These are phyloP conservation scores for Acidomyces sp. DNA, from an alignment of 495 filamentous ascomycete genomes.

Conservation along the genomic window DNA sequence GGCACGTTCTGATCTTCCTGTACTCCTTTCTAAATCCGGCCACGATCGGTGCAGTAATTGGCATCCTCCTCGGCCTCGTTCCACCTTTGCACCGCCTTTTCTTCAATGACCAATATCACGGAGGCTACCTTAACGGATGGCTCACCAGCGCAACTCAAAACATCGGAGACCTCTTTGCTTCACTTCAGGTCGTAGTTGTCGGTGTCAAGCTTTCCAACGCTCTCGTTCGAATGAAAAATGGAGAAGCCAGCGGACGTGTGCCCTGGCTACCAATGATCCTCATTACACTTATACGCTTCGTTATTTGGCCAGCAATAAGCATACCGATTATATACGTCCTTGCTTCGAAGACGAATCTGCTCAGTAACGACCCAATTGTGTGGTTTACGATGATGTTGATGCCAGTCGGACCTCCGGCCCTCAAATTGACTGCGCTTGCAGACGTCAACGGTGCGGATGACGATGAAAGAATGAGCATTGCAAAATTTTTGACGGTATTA, in stretches of 20 bases:
- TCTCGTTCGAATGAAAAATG: conserved; percentile 40
- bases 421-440: conserved; percentile 52
- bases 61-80: conserved; percentile 45
- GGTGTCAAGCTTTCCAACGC: conserved; percentile 50
- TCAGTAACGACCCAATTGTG: conserved; percentile 54
- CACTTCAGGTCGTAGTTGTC: conserved; percentile 59
- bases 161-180: conserved; percentile 57
- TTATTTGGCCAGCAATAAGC: conserved; percentile 46
- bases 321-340: conserved; percentile 50
- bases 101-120: conserved; percentile 48
- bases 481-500: conserved; percentile 52
- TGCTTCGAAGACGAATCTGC: conserved; percentile 42
- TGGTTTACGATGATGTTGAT: conserved; percentile 72
- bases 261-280: conserved; percentile 40
- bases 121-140: conserved; percentile 60
- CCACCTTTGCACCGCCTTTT: conserved; percentile 52
- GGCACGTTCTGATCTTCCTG: conserved; percentile 33
- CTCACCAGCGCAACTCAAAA: conserved; percentile 53
- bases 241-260: conserved; percentile 34
- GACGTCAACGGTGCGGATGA: conserved; percentile 48
- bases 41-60: conserved; percentile 49
- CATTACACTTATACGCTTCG: conserved; percentile 47
- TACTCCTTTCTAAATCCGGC: conserved; percentile 51
- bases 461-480: conserved; percentile 53
- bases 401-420: conserved; percentile 57